Evolutionary conservation across 2,329 filamentous ascomycete species (phyloP), one percentile per base, ranked within the genome.

Genomic region (Aspergillus brasiliensis): DNA sequence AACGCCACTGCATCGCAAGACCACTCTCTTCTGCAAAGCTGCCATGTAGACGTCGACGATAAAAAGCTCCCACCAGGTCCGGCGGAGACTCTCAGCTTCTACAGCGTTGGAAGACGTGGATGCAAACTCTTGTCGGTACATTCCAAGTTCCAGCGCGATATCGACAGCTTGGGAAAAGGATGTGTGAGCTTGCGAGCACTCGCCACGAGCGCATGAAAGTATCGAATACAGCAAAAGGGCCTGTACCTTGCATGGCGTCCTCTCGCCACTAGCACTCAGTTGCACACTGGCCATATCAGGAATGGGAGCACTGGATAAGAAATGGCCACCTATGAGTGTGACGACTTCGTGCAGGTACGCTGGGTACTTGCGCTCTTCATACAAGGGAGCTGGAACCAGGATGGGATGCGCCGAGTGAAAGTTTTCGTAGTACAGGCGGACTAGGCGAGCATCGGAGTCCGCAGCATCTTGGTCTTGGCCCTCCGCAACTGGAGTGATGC

Each of bases 1-100:
- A 7, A 92, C 82, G 69, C 92, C 92, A 53, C 85, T 88, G 55
- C 89, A 90, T 59, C 85, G 83, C 90, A 91, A 61, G 6, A 65
- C 64, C 28, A 68, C 70, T 15, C 63, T 68, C 21, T 69, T 68
- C 27, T 69, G 69, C 10, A 94, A 86, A 10, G 90, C 90, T 3
- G 91, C 89, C 67, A 95, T 84, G 83, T 93, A 89, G 51, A 90
- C 90, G 69, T 96, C 91, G 10, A 90, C 84, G 28, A 90, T 84
- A 69, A 88, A 92, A 27, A 90, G 69, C 67, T 85, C 91, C 92
- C 92, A 96, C 92, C 92, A 97, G 0, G 92, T 97, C 62, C 92
- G 82, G 28, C 91, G 84, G 85, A 91, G 90, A 71, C 89, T 91
- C 75, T 97, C 92, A 70, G 94, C 90, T 17, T 93, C 72, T 1